Evolutionary conservation across 106 monocot species (phyloP).

Genomic region (Allium fistulosum): DNA sequence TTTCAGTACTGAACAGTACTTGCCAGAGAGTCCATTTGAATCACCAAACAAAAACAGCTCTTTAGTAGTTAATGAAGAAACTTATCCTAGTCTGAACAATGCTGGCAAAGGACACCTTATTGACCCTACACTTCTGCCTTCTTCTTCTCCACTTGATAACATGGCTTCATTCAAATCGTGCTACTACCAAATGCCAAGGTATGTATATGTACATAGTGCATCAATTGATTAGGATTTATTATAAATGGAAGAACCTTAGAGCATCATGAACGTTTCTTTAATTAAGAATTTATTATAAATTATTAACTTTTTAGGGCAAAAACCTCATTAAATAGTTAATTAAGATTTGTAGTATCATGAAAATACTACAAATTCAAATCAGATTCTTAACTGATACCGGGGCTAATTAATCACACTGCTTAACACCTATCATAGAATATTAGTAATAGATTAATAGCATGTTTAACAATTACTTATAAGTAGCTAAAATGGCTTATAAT

Average conservation of each 20-base stretch:
- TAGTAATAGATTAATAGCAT: too few relatives aligned
- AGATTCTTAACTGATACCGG: too few relatives aligned
- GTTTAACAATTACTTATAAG: too few relatives aligned
- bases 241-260: neutral
- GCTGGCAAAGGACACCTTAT: neutral
- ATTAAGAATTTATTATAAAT: neutral
- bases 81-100: neutral
- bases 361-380: too few relatives aligned
- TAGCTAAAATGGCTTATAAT: too few relatives aligned
- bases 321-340: neutral
- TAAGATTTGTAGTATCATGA: neutral
- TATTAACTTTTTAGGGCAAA: neutral
- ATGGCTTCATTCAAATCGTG: constrained; percentile 49
- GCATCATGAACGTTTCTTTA: neutral
- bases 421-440: too few relatives aligned
- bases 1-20: constrained; percentile 39
- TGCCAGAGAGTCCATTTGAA: constrained; percentile 63
- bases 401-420: too few relatives aligned
- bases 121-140: constrained; percentile 16
- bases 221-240: neutral
- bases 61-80: neutral
- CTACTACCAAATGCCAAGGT: constrained; percentile 57
- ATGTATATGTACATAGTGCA: neutral
- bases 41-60: constrained; percentile 33
- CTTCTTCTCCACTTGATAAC: constrained; percentile 27